Evolutionary conservation across 306 rosid genomes (phyloP).

Genomic region (Geum urbanum): DNA sequence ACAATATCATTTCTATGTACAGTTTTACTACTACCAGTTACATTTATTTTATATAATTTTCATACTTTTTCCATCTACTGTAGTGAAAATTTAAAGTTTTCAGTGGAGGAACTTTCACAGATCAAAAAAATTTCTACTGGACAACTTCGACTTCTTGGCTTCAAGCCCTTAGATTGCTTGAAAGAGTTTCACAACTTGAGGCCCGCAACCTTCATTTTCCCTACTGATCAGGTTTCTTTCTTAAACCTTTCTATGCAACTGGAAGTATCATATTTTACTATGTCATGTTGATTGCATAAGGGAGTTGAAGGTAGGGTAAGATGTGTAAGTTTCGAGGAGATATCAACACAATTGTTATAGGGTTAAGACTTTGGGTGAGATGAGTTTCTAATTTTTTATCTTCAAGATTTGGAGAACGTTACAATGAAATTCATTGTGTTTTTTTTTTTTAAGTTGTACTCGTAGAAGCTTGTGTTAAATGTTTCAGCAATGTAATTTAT

Average conservation of each 20-base stretch:
- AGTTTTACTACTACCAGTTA: constrained; percentile 11
- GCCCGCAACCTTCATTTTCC: constrained; percentile 85
- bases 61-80: constrained; percentile 22
- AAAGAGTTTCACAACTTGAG: constrained; percentile 86
- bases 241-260: neutral
- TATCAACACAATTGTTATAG: neutral
- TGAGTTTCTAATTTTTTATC: neutral
- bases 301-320: neutral
- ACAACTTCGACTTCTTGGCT: constrained; percentile 75
- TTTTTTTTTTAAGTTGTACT: neutral
- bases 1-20: neutral
- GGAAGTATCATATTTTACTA: neutral
- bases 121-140: constrained; percentile 65
- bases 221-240: constrained; percentile 66
- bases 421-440: no score
- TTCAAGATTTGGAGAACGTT: neutral
- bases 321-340: neutral
- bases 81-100: constrained; percentile 69
- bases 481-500: neutral
- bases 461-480: neutral
- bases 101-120: constrained; percentile 69
- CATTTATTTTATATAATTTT: constrained; percentile 9
- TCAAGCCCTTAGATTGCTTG: constrained; percentile 86
- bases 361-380: neutral
- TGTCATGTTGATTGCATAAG: neutral